Percentiles rank a stretch among this genome's conserved stretches.
phyloP scores from a whole-genome alignment of 768 basidiomycete genomes.

The Mrakia gelida region DNA sequence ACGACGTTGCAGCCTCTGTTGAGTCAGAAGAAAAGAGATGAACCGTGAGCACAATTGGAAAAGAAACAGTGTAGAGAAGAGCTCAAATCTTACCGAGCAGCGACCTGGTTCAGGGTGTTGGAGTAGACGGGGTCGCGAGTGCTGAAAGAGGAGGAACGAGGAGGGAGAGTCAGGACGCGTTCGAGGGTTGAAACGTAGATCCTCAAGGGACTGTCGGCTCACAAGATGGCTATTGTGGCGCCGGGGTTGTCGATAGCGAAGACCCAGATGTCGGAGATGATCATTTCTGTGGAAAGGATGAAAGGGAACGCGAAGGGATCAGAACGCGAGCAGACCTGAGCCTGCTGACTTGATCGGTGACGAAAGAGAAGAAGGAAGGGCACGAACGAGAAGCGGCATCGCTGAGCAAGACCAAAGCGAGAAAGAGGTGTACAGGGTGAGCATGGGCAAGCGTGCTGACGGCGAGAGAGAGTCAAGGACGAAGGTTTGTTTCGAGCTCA shows the following conservation, averaged over 20 bases:
- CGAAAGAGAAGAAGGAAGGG: background rate
- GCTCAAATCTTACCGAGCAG: background rate
- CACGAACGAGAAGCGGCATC: background rate
- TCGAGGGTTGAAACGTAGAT: background rate
- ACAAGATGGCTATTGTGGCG: background rate
- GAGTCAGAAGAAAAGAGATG: background rate
- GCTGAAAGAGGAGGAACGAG: background rate
- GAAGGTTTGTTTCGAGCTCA: background rate
- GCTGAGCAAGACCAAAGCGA: background rate
- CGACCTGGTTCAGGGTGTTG: background rate
- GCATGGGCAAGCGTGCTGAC: background rate
- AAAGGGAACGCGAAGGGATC: background rate
- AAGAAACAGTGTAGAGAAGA: background rate
- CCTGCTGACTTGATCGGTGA: background rate
- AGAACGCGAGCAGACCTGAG: background rate
- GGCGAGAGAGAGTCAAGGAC: background rate
- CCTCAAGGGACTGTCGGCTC: background rate
- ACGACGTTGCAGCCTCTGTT: constrained; percentile 2
- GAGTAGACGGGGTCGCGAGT: background rate
- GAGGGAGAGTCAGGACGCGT: background rate
- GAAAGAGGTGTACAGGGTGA: background rate
- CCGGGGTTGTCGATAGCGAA: constrained; percentile 15
- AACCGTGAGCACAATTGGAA: background rate
- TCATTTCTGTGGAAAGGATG: background rate
- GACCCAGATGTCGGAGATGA: constrained; percentile 4